Evolutionary conservation across 371 early-diverging fungal species (phyloP).

Genomic region (Smittium mucronatum): DNA sequence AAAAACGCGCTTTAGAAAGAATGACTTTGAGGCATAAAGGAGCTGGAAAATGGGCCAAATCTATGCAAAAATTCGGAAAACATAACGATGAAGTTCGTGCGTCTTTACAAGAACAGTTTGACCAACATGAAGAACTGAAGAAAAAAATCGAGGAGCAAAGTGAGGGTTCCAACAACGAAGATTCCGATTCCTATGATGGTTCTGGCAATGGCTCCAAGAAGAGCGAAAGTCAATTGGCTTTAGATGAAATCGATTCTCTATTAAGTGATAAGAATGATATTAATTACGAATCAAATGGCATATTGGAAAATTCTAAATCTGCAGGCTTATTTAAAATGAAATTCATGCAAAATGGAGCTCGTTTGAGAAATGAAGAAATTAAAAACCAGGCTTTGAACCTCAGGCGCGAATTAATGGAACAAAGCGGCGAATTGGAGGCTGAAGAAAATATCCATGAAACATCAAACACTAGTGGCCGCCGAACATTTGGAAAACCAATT

Average conservation of each 20-base stretch:
- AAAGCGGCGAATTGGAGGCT: conserved; percentile 20
- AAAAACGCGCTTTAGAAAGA: conserved; percentile 74
- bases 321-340: conserved; percentile 90
- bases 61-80: conserved; percentile 51
- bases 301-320: conserved; percentile 39
- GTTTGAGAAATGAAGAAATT: conserved; percentile 38
- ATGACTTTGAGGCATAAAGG: conserved; percentile 88
- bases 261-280: conserved; percentile 12
- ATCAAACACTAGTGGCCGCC: neutral
- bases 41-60: conserved; percentile 88
- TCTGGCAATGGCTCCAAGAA: conserved; percentile 28
- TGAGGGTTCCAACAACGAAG: conserved; percentile 33
- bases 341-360: conserved; percentile 81
- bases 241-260: conserved; percentile 27
- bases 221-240: conserved; percentile 18
- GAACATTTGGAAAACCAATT: neutral
- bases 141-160: conserved; percentile 67
- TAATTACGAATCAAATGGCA: conserved; percentile 30
- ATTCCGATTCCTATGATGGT: conserved; percentile 38
- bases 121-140: conserved; percentile 61
- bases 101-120: conserved; percentile 76
- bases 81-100: conserved; percentile 60
- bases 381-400: conserved; percentile 30
- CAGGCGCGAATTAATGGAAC: conserved; percentile 37
- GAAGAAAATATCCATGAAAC: conserved; percentile 13